Evolutionary conservation across 2,329 filamentous ascomycete species (phyloP), one percentile per base, ranked within the genome.

Genomic region (Colletotrichum australisinense): DNA sequence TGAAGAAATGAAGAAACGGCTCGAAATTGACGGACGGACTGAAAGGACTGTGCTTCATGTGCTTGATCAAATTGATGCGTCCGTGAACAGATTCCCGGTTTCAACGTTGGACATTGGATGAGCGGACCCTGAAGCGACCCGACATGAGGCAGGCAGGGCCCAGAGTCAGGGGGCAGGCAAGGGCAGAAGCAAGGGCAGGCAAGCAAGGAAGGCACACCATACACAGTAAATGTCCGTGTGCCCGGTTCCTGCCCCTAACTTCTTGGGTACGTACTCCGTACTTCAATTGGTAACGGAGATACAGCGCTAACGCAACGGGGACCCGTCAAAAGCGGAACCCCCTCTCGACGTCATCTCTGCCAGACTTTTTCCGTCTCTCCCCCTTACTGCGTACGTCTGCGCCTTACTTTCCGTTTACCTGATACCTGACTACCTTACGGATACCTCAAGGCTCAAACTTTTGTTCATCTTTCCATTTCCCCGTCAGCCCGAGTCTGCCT

Each of bases 341-440:
- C 28, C 14, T 16, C 70, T 49, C 70, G 60, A 65, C 70, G 70
- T 70, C 70, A 73, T 73, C 30, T 72, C 28, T 65, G 55, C 67
- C 35, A 72, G 46, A 57, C 62, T 52, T 67, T 68, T 57, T 53
- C 12, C 24, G 14, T 30, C 16, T 14, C 12, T 11, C 11, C 42
- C 32, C 46, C 8, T 49, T 67, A 67, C 57, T 57, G 38, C 26
- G 58, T 42, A 26, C 26, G 42, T 49, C 28, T 52, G 26, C 56
- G 32, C 26, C 28, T 14, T 14, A 9, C 57, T 14, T 24, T 14
- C 56, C 22, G 49, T 30, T 35, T 32, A 59, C 56, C 35, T 16
- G 9, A 58, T n/a, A 6, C 30, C 16, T 22, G 28, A n/a, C 56
- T 14, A 42, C 16, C 38, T 42, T 42, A 42, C 32, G 32, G 32